Evolutionary conservation across 306 rosid species (phyloP).

Genomic region (Rosa chinensis): DNA sequence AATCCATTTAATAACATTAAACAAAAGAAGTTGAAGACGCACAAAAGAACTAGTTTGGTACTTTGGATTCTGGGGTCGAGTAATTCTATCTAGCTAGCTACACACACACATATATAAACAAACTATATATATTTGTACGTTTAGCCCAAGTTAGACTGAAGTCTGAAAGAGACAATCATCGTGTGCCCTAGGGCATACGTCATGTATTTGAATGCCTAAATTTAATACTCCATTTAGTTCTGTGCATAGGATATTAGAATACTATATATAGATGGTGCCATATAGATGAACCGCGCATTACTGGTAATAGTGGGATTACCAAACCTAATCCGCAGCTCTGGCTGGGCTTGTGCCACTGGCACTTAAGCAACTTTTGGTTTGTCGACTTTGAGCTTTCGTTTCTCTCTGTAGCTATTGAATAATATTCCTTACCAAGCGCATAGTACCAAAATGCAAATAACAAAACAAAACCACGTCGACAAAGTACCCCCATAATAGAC

Average conservation of each 20-base stretch:
- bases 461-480: background rate
- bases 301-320: background rate
- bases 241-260: background rate
- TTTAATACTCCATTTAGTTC: background rate
- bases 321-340: background rate
- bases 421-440: background rate
- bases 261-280: background rate
- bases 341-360: background rate
- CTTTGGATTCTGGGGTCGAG: background rate
- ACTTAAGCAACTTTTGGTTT: constrained; percentile 4
- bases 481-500: background rate
- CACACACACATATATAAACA: too few species aligned
- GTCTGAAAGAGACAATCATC: background rate
- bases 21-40: background rate
- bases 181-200: background rate
- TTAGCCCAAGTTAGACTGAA: background rate
- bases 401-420: background rate
- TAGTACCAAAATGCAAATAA: background rate
- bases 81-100: background rate
- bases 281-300: background rate
- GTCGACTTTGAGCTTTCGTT: constrained; percentile 9
- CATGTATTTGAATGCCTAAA: background rate
- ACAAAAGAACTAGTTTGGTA: background rate
- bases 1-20: background rate
- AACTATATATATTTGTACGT: background rate